A percentile compares a stretch with the other conserved stretches of the same genome.
phyloP scores from a whole-genome alignment of 805 yeast species.

The Candida cerambycidarum region DNA sequence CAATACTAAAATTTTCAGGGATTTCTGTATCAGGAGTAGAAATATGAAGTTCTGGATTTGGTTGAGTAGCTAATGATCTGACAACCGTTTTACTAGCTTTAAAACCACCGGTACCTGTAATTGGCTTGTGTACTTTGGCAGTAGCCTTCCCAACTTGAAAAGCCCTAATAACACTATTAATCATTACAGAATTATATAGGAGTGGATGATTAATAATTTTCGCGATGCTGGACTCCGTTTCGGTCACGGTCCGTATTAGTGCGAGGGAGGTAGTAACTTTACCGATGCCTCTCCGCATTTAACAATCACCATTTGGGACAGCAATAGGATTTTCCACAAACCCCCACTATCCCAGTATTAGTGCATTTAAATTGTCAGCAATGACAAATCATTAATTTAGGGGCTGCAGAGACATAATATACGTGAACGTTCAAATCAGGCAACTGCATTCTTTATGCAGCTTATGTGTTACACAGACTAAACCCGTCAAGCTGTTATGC shows the following conservation, averaged over 20 bases:
- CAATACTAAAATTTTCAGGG: conserved; percentile 47
- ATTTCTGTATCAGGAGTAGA: conserved; percentile 20
- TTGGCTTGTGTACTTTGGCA: neutral
- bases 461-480: too few species aligned
- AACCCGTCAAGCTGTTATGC: too few species aligned
- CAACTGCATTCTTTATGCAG: too few species aligned
- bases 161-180: conserved; percentile 3
- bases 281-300: neutral
- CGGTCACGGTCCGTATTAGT: conserved; percentile 6
- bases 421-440: too few species aligned
- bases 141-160: neutral
- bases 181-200: neutral
- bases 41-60: conserved; percentile 17
- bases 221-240: conserved; percentile 5
- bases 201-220: conserved; percentile 4
- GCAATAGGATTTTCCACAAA: too few species aligned
- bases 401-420: too few species aligned
- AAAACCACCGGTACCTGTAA: neutral
- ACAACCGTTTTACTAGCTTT: neutral
- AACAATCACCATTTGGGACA: neutral
- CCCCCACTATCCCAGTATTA: neutral
- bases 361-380: too few species aligned
- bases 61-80: conserved; percentile 5
- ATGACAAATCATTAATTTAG: too few species aligned
- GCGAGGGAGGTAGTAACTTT: neutral